Base-by-base conservation (phyloP, 192 early-diverging fungal genomes). In the Gamsiella multidivaricata region DNA sequence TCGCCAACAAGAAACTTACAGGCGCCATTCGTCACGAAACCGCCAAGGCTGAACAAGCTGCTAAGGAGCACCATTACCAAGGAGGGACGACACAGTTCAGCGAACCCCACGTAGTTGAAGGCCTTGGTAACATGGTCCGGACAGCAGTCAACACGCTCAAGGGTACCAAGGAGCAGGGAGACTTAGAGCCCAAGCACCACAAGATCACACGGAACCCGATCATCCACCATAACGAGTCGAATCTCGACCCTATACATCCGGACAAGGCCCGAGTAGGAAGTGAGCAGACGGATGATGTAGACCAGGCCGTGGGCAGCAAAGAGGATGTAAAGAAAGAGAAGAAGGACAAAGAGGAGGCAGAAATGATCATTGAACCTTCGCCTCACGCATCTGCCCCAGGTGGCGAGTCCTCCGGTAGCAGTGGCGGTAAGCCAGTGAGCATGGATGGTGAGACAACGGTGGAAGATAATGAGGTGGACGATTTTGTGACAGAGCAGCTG, bases 401-500 rank as follows among this genome's bases (percentile, higher is more conserved):
- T 3, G 23, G 25, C n/a, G 68, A 71, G 1, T 47, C 76, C 4
- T 84, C 83, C 6, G 10, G 32, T 81, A 53, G 81, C 82, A 47
- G 74, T 83, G 76, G 58, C 29, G 43, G 11, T 42, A 54, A 1
- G 62, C 23, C 11, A 49, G 62, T 7, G 29, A 52, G 47, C 5
- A 43, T 41, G 3, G 65, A 34, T 0, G 23, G 15, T 3, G 74
- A 81, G 0, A 36, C 71, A 11, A 60, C 69, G 23, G 72, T 80
- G 31, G 54, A 83, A n/a, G 76, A 81, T 36, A 69, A 71, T 60
- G 75, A 79, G 33, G 63, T 80, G 18, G 47, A 67, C 6, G 79
- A 83, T 14, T 87, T 82, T 73, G 89, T 96, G 2, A 92, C 94
- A 0, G 94, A 95, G 75, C 86, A 91, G 59, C 74, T 96, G 41